phyloP scores from a whole-genome alignment of 129 eudicot genomes.

The Saposhnikovia divaricata region DNA sequence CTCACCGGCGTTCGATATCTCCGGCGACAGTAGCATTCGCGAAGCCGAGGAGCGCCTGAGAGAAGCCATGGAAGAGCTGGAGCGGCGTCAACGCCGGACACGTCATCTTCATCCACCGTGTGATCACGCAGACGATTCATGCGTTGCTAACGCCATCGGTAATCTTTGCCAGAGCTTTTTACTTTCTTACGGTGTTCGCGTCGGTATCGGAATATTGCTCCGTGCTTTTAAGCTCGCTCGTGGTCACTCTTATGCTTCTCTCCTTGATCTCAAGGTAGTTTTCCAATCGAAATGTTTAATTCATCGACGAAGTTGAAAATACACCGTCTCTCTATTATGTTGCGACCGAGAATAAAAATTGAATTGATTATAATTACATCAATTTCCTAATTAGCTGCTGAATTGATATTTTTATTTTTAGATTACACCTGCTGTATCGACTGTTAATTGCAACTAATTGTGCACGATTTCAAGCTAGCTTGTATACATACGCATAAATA shows the following conservation, averaged over 20 bases:
- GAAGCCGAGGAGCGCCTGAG: conserved; percentile 82
- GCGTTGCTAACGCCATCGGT: conserved; percentile 94
- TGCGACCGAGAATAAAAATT: too few species aligned
- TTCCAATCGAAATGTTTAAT: background rate
- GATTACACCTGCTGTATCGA: background rate
- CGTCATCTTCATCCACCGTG: conserved; percentile 55
- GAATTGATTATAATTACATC: too few species aligned
- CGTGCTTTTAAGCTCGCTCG: conserved; percentile 97
- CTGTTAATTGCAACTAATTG: background rate
- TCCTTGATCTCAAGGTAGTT: conserved; percentile 87
- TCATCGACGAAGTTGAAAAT: too few species aligned
- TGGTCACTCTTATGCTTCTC: conserved; percentile 74
- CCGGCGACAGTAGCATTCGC: conserved; percentile 56
- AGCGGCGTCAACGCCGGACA: conserved; percentile 57
- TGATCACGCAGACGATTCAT: conserved; percentile 90
- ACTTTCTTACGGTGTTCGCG: conserved; percentile 87
- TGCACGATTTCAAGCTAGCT: background rate
- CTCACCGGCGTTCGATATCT: conserved; percentile 28
- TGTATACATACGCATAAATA: too few species aligned
- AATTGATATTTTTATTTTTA: too few species aligned
- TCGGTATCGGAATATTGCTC: conserved; percentile 85
- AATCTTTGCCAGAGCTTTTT: conserved; percentile 93
- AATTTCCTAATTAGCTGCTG: too few species aligned
- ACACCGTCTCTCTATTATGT: background rate
- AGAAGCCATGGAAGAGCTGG: conserved; percentile 79